A percentile compares a stretch with the other conserved stretches of the same genome.
These are phyloP conservation scores for Lachancea mirantina DNA, from an alignment of 805 yeast genomes.

Conservation along the genomic window DNA sequence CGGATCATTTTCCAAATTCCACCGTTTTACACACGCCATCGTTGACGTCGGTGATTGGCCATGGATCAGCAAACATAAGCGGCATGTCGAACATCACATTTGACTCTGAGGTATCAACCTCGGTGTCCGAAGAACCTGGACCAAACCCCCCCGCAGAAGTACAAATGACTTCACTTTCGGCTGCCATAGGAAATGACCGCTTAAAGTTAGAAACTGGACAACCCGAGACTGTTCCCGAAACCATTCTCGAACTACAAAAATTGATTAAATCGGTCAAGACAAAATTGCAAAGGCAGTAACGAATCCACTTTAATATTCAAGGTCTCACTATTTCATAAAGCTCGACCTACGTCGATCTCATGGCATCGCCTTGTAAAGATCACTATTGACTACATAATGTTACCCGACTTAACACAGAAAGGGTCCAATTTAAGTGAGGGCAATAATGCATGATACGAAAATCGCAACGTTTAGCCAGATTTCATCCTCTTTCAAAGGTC, in stretches of 20 bases:
- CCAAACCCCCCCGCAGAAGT: constrained; percentile 19
- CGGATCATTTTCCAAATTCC: not conserved
- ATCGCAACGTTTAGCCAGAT: too few relatives aligned
- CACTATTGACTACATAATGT: too few relatives aligned
- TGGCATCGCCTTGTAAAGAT: not conserved
- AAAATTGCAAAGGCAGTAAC: too few relatives aligned
- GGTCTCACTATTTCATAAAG: too few relatives aligned
- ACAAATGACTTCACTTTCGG: too few relatives aligned
- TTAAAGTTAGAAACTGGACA: too few relatives aligned
- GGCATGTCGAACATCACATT: constrained; percentile 9
- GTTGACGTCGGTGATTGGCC: not conserved
- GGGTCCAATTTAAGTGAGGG: too few relatives aligned
- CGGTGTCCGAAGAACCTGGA: constrained; percentile 24
- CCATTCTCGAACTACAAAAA: constrained; percentile 18
- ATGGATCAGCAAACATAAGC: constrained; percentile 5
- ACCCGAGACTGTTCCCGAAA: constrained; percentile 8
- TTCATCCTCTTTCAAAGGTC: too few relatives aligned
- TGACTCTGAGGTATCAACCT: constrained; percentile 14
- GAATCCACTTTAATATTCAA: too few relatives aligned
- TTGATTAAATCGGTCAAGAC: constrained; percentile 26
- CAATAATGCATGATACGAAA: too few relatives aligned
- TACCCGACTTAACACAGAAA: not conserved
- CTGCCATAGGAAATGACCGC: too few relatives aligned
- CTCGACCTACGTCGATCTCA: not conserved
- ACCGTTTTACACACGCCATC: not conserved